Evolutionary conservation across 371 early-diverging fungal species (phyloP), one percentile per base, ranked within the genome.

Genomic region (Mortierella sp.): DNA sequence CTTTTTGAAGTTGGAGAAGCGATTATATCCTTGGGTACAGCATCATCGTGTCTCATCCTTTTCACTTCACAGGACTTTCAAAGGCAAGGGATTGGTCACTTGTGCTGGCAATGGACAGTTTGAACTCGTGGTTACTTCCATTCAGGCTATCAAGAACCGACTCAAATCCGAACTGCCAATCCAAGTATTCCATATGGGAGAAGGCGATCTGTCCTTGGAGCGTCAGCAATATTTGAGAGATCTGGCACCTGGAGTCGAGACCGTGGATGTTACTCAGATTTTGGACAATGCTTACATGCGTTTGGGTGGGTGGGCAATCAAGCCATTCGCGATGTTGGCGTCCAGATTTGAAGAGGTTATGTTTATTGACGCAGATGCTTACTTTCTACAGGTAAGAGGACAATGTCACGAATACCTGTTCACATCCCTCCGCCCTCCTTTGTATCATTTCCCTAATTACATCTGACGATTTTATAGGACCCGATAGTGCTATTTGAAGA

Each of bases 281-380:
- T 84, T 94, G 45, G 86, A 90, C 61, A 84, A 89, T n/a, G 69
- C 64, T 0, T 73, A 80, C 45, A 83, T 90, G 3, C 84, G 84
- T 16, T 79, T 91, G 47, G 86, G 87, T n/a, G 90, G 89, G 0
- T 89, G 92, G 90, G 74, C 86, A 10, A 71, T 93, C 55, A 93
- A 93, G 66, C 88, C 94, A 9, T 92, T 87, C 67, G 84, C 92
- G 0, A 86, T 94, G 26, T 72, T 94, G 72, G 91, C 90, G 8
- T 92, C 93, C 22, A 77, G 86, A 12, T 94, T 94, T 65, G 40
- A 70, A 9, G 88, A 92, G 45, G 88, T 90, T 24, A 90, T 94
- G 37, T 72, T 95, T 62, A 84, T 94, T 83, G 94, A 94, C 81
- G 91, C 94, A 1, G 95, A 94, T 66, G 92, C 87, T 1, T 87